phyloP scores from a whole-genome alignment of 225 moss, liverwort and hornwort species.

The Asterella californica region DNA sequence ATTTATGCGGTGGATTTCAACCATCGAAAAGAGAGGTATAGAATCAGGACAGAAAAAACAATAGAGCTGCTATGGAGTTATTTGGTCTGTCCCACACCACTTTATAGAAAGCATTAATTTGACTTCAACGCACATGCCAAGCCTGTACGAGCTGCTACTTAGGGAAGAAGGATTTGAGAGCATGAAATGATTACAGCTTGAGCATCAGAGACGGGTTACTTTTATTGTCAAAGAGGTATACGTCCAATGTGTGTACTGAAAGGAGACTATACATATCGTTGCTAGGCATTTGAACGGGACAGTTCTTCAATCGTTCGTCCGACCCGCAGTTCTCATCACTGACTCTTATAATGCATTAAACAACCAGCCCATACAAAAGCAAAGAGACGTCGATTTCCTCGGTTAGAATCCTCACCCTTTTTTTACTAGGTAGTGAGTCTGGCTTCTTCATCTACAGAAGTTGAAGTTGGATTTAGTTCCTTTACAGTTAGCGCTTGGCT shows the following conservation, averaged over 20 bases:
- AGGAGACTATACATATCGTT: not conserved
- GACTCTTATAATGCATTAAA: slow-evolving; percentile 95
- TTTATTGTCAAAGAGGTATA: not conserved
- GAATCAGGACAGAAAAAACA: not conserved
- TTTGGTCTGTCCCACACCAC: not conserved
- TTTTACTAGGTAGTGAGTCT: not conserved
- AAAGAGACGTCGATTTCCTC: slow-evolving; percentile 87
- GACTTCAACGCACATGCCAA: not conserved
- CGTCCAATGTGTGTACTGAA: not conserved
- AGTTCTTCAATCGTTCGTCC: slow-evolving; percentile 79
- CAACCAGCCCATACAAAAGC: slow-evolving; percentile 86
- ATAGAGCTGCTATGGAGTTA: not conserved
- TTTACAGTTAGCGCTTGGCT: not conserved
- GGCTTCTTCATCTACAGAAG: not conserved
- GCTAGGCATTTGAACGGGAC: slow-evolving; percentile 93
- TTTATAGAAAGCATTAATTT: not conserved
- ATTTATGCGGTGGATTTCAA: slow-evolving; percentile 97
- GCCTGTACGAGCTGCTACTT: not conserved
- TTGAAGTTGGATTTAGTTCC: not conserved
- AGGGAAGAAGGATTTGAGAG: not conserved
- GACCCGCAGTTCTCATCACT: slow-evolving; percentile 94
- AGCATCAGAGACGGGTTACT: not conserved
- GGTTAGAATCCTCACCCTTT: slow-evolving; percentile 34
- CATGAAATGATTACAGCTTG: not conserved
- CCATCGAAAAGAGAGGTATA: slow-evolving; percentile 92